A percentile compares a stretch with the other conserved stretches of the same genome.
phyloP scores from a whole-genome alignment of 345 rosid genomes.

The Rhizophora mangle region DNA sequence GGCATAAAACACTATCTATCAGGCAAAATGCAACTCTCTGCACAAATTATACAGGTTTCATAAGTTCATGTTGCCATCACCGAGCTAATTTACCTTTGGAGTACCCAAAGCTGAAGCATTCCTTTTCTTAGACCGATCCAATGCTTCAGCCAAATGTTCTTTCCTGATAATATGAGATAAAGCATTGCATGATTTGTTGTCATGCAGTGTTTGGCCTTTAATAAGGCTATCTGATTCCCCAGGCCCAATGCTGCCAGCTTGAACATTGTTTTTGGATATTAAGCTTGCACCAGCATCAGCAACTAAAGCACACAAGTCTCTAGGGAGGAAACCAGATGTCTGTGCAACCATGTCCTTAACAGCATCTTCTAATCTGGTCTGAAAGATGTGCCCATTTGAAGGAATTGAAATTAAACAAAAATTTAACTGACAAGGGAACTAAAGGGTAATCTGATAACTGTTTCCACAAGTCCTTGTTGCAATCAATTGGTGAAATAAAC shows the following conservation, averaged over 20 bases:
- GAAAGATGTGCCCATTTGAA: conserved; percentile 35
- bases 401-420: conserved; percentile 17
- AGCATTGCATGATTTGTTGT: conserved; percentile 24
- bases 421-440: background rate
- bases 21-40: background rate
- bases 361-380: conserved; percentile 61
- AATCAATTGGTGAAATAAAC: background rate
- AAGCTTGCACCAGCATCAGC: conserved; percentile 89
- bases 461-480: background rate
- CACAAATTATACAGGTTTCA: background rate
- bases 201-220: conserved; percentile 31
- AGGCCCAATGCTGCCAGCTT: conserved; percentile 31
- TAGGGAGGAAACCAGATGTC: conserved; percentile 91
- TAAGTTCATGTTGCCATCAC: conserved; percentile 7
- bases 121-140: conserved; percentile 90
- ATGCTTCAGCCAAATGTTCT: conserved; percentile 58
- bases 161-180: conserved; percentile 37
- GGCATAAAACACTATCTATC: background rate
- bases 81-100: conserved; percentile 67
- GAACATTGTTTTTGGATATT: conserved; percentile 39
- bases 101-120: conserved; percentile 92
- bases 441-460: background rate
- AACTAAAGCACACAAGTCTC: conserved; percentile 75
- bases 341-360: conserved; percentile 79
- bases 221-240: conserved; percentile 29